A percentile compares a stretch with the other conserved stretches of the same genome.
Evolutionary conservation across 768 basidiomycete species (phyloP).

Genomic region (Suillus occidentalis): DNA sequence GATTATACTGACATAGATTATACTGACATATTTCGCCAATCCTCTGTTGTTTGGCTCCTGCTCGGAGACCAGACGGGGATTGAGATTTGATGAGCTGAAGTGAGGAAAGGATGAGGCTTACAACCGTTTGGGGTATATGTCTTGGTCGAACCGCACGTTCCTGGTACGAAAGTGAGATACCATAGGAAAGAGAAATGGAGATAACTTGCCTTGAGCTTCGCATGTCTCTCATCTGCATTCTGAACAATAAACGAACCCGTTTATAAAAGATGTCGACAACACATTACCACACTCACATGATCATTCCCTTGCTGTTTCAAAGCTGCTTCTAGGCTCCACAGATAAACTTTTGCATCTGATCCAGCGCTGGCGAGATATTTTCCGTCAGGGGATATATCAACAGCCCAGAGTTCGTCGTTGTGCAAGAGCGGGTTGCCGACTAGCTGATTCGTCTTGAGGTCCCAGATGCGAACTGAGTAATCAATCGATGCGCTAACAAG

Average conservation of each 20-base stretch:
- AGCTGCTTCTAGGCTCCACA: constrained; percentile 68
- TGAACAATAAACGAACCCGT: background rate
- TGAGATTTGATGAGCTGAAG: background rate
- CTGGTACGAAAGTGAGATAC: background rate
- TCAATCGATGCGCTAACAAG: background rate
- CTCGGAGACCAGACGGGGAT: too few species aligned
- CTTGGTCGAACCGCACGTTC: background rate
- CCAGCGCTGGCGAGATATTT: constrained; percentile 80
- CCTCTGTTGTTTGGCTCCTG: background rate
- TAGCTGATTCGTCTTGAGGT: background rate
- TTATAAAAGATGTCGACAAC: background rate
- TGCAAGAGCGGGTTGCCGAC: constrained; percentile 57
- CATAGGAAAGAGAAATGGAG: too few species aligned
- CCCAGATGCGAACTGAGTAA: background rate
- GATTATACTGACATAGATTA: background rate
- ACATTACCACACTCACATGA: background rate
- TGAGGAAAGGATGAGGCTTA: background rate
- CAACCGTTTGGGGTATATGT: background rate
- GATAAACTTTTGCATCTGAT: constrained; percentile 67
- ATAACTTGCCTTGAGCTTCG: background rate
- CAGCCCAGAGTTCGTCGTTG: constrained; percentile 71
- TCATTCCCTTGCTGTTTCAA: background rate
- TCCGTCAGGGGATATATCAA: constrained; percentile 81
- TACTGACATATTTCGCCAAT: background rate
- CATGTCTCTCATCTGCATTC: background rate